Conservation (phyloP, 164 flowering plant genomes). For the Macadamia integrifolia region DNA sequence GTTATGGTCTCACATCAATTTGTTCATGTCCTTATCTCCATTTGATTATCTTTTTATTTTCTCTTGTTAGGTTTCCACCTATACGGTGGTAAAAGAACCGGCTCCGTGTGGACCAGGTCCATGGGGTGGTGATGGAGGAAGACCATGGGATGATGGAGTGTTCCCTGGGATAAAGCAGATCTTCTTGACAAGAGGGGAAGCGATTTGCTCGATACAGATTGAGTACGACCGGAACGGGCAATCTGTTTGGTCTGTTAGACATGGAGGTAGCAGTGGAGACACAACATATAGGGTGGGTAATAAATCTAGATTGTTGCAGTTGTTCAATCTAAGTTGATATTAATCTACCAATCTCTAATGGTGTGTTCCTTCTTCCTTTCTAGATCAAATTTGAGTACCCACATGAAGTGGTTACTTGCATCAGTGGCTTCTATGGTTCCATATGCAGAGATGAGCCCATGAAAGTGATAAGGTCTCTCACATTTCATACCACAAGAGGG, state of each 20-base stretch:
- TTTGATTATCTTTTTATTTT: background rate
- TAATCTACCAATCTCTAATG: background rate
- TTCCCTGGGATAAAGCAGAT: constrained; percentile 68
- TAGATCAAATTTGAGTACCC: constrained; percentile 70
- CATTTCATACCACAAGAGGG: constrained; percentile 41
- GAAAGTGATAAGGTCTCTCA: constrained; percentile 39
- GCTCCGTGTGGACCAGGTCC: constrained; percentile 71
- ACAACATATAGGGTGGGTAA: constrained; percentile 41
- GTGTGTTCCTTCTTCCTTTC: background rate
- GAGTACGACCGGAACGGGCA: constrained; percentile 79
- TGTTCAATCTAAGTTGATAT: background rate
- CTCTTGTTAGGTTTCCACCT: constrained; percentile 25
- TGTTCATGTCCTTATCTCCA: background rate
- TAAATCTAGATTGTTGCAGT: background rate
- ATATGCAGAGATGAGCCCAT: constrained; percentile 22
- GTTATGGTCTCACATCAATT: background rate
- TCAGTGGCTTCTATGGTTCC: constrained; percentile 59
- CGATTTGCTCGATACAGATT: constrained; percentile 60
- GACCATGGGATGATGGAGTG: constrained; percentile 88
- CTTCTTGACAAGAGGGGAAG: constrained; percentile 41
- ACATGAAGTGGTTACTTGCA: constrained; percentile 56
- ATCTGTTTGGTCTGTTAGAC: constrained; percentile 65
- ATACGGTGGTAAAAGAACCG: constrained; percentile 54
- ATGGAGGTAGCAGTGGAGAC: constrained; percentile 51
- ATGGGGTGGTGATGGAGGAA: constrained; percentile 91